Conservation (phyloP, 345 rosid species). For the Sisymbrium altissimum region DNA sequence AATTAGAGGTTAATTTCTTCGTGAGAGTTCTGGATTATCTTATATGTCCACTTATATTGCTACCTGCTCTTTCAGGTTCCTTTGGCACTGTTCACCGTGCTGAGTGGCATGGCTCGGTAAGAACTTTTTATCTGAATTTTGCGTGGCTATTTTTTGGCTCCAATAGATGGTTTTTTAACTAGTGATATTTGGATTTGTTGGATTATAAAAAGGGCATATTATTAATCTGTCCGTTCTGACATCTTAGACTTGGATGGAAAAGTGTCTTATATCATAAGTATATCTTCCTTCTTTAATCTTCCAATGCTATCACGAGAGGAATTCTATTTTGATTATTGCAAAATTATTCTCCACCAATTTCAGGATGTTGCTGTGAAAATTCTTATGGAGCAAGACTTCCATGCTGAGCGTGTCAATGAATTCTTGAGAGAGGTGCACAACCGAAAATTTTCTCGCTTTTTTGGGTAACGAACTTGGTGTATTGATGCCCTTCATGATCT, state of each 20-base stretch:
- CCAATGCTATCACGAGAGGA: not conserved
- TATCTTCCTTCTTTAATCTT: not conserved
- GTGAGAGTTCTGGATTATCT: not conserved
- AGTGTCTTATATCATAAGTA: not conserved
- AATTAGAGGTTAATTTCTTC: not conserved
- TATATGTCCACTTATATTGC: constrained; percentile 20
- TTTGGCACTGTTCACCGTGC: constrained; percentile 99
- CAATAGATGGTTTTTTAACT: not conserved
- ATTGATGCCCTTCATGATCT: constrained; percentile 19
- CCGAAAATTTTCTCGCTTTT: not conserved
- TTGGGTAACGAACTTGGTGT: not conserved
- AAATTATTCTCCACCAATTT: constrained; percentile 9
- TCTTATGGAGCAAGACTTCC: constrained; percentile 99
- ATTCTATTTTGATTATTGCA: not conserved
- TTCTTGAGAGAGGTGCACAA: constrained; percentile 87
- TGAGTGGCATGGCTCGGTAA: constrained; percentile 99
- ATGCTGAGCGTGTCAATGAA: constrained; percentile 80
- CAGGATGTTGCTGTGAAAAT: constrained; percentile 99
- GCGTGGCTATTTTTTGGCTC: not conserved
- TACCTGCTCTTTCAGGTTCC: constrained; percentile 71
- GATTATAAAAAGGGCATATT: not conserved
- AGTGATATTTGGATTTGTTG: not conserved
- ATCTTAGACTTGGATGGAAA: not conserved
- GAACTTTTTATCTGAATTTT: constrained; percentile 20
- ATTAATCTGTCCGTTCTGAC: not conserved